phyloP scores from a whole-genome alignment of 164 flowering plant genomes.

The Brasenia schreberi region DNA sequence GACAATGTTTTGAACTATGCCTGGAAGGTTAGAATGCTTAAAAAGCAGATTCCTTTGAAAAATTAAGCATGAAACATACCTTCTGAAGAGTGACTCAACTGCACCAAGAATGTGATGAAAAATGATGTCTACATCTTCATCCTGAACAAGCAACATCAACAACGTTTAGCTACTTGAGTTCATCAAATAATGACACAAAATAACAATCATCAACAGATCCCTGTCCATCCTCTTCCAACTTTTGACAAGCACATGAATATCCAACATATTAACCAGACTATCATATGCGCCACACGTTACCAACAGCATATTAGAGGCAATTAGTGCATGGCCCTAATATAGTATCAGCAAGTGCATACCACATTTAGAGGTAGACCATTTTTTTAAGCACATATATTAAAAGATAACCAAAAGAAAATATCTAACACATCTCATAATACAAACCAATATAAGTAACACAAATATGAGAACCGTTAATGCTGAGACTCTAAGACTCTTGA shows the following conservation, averaged over 20 bases:
- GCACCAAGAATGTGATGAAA: conserved; percentile 56
- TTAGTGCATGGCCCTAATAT: too few relatives aligned
- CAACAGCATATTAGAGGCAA: neutral
- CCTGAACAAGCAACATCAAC: conserved; percentile 19
- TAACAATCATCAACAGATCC: neutral
- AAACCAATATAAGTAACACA: too few relatives aligned
- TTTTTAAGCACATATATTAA: too few relatives aligned
- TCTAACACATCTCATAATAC: too few relatives aligned
- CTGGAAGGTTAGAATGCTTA: neutral
- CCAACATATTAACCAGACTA: neutral
- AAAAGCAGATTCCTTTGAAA: neutral
- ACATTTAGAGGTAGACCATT: too few relatives aligned
- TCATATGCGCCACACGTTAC: neutral
- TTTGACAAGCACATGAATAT: neutral
- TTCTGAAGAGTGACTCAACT: conserved; percentile 33
- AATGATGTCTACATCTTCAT: conserved; percentile 56
- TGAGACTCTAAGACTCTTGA: too few relatives aligned
- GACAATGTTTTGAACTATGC: neutral
- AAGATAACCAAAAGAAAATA: too few relatives aligned
- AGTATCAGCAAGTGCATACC: too few relatives aligned
- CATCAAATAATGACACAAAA: neutral
- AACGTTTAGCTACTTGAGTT: neutral
- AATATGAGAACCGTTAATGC: too few relatives aligned
- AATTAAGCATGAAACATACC: conserved; percentile 18
- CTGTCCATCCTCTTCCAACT: neutral